Evolutionary conservation across 352 stramenopile species (phyloP), one percentile per base, ranked within the genome.

Genomic region (Phytopythium montanum): DNA sequence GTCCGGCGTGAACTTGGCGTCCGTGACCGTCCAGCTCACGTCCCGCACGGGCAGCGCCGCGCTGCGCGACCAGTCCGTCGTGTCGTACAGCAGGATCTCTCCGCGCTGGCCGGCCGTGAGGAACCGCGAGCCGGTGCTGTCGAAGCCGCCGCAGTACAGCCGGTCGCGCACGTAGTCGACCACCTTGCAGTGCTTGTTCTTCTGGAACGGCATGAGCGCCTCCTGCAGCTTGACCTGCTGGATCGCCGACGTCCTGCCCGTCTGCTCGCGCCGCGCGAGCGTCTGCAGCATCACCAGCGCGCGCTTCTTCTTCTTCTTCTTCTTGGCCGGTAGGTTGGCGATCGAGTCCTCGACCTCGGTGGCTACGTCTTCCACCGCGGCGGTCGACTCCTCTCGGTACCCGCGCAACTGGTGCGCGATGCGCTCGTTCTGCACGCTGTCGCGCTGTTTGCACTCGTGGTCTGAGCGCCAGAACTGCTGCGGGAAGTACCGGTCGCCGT

Each of bases 131-230:
- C 85, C 85, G 0, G 78, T 82, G 51, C 72, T 87, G 59, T 88
- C 90, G 54, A 95, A 92, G 2, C 74, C 80, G 28, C 83, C 83
- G 48, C 85, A 95, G 58, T 95, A 93, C 7, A 95, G 79, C 36
- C 85, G 70, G 26, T 91, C 79, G 34, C 68, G 69, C 45, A 90
- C 72, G 25, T 81, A 73, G 63, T 92, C 85, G 5, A 94, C 78
- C 0, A 88, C 72, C 26, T 75, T 68, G 56, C 80, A 91, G 25
- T 90, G 71, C 58, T 90, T 91, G 68, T 94, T 79, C 57, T 90
- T 61, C 61, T 90, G 75, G 51, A 92, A 91, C 29, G 81, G 85
- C 69, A 94, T 75, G 53, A 92, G 88, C 25, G 81, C 88, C 46
- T 94, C 85, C 52, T 94, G 81, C 33, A 92, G 61, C 50, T 85